Conservation (phyloP, 2,329 filamentous ascomycete genomes). For the Cytospora piceae region DNA sequence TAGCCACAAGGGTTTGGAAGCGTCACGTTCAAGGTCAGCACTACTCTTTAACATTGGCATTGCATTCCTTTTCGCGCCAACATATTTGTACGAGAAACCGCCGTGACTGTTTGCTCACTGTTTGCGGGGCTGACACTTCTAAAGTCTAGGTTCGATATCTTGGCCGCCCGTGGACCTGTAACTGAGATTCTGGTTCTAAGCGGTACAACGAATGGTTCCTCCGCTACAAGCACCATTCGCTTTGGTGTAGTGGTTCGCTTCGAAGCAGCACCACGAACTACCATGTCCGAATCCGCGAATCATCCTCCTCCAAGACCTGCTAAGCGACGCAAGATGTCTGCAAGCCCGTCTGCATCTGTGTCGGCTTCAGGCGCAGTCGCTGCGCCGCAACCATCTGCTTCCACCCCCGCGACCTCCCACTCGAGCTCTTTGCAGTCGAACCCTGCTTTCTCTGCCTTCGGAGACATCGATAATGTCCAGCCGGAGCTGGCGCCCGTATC, state of each 20-base stretch:
- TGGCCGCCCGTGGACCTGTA: not conserved
- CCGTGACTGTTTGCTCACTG: not conserved
- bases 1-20: not conserved
- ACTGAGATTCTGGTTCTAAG: not conserved
- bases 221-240: not conserved
- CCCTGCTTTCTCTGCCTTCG: not conserved
- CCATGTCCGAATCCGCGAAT: slow-evolving; percentile 17
- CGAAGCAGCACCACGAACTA: slow-evolving; percentile 2
- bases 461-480: not conserved
- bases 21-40: not conserved
- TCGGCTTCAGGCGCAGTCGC: slow-evolving; percentile 8
- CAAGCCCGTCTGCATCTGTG: slow-evolving; percentile 9
- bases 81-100: not conserved
- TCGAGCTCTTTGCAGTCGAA: not conserved
- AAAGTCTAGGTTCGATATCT: not conserved
- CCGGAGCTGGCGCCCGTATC: not conserved
- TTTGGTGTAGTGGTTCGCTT: not conserved
- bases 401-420: not conserved
- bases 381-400: not conserved
- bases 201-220: not conserved
- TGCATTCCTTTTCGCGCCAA: not conserved
- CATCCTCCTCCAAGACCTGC: slow-evolving; percentile 13
- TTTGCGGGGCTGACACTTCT: not conserved
- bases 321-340: slow-evolving; percentile 29
- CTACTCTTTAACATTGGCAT: not conserved